Percentiles rank a stretch among this genome's conserved stretches.
Evolutionary conservation across 2,329 filamentous ascomycete genomes (phyloP).

Genomic region (Botryosphaeria dothidea): DNA sequence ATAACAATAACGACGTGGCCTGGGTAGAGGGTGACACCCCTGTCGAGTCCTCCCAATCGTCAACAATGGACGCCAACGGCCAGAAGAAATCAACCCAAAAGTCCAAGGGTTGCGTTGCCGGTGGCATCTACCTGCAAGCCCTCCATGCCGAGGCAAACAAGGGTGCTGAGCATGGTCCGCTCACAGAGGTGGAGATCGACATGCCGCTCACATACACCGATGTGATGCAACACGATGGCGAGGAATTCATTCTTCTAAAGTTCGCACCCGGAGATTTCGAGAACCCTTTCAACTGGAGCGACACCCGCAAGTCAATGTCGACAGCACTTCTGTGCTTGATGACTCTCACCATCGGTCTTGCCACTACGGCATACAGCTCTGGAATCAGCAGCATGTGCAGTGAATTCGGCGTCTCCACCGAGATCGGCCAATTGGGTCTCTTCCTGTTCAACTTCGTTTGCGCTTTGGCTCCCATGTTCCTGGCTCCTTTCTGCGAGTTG

Average conservation of each 20-base stretch:
- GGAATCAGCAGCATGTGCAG: slow-evolving; percentile 49
- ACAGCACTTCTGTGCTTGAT: slow-evolving; percentile 52
- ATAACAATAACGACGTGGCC: slow-evolving; percentile 16
- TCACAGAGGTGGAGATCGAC: slow-evolving; percentile 49
- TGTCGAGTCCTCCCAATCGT: slow-evolving; percentile 14
- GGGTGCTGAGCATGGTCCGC: slow-evolving; percentile 32
- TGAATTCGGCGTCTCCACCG: slow-evolving; percentile 45
- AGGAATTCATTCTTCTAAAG: slow-evolving; percentile 48
- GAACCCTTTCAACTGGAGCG: slow-evolving; percentile 56
- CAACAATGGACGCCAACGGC: background rate
- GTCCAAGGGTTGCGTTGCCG: slow-evolving; percentile 38
- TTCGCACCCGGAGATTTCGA: slow-evolving; percentile 50
- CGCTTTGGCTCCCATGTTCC: slow-evolving; percentile 49
- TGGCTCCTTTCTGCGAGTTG: slow-evolving; percentile 53
- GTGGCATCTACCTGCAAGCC: slow-evolving; percentile 40
- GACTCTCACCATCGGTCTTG: slow-evolving; percentile 56
- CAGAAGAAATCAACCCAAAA: background rate
- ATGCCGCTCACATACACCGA: slow-evolving; percentile 51
- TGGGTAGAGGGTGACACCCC: slow-evolving; percentile 10
- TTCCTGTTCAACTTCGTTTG: slow-evolving; percentile 54
- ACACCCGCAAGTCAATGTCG: slow-evolving; percentile 47
- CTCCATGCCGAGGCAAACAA: slow-evolving; percentile 27
- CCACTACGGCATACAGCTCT: slow-evolving; percentile 56
- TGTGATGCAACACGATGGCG: slow-evolving; percentile 43
- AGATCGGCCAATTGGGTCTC: slow-evolving; percentile 51